Evolutionary conservation across 192 early-diverging fungal species (phyloP).

Genomic region (Piromyces sp.): DNA sequence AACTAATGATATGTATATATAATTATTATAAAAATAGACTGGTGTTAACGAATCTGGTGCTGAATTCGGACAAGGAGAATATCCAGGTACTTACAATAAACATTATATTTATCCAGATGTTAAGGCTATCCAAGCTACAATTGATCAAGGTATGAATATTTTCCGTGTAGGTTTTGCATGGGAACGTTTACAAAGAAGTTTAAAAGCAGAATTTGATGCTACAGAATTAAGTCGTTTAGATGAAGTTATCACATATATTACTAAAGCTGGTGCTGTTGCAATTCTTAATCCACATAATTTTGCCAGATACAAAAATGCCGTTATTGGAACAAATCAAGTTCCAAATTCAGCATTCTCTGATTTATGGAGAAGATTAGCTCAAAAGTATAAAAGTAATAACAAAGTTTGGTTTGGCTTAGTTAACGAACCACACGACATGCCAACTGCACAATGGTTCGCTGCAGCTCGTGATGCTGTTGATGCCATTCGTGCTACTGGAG

Average conservation of each 20-base stretch:
- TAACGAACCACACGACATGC: slow-evolving; percentile 7
- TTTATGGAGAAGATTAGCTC: background rate
- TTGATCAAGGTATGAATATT: background rate
- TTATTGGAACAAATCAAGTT: background rate
- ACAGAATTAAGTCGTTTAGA: background rate
- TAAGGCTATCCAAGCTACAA: background rate
- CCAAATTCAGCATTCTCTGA: background rate
- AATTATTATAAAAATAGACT: background rate
- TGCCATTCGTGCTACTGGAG: slow-evolving; percentile 11
- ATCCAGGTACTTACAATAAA: background rate
- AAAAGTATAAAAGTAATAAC: background rate
- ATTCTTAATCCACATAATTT: background rate
- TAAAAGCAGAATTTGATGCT: background rate
- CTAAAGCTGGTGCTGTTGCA: background rate
- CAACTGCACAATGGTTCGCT: background rate
- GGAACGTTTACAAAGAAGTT: background rate
- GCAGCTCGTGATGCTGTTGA: slow-evolving; percentile 9
- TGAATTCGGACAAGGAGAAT: background rate
- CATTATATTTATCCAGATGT: background rate
- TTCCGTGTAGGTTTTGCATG: background rate
- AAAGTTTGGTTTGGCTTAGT: slow-evolving; percentile 6
- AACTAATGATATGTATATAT: background rate
- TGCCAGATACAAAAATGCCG: background rate
- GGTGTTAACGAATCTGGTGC: background rate
- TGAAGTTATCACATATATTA: background rate